Conservation (phyloP, 495 filamentous ascomycete genomes). For the Annulohypoxylon nitens region DNA sequence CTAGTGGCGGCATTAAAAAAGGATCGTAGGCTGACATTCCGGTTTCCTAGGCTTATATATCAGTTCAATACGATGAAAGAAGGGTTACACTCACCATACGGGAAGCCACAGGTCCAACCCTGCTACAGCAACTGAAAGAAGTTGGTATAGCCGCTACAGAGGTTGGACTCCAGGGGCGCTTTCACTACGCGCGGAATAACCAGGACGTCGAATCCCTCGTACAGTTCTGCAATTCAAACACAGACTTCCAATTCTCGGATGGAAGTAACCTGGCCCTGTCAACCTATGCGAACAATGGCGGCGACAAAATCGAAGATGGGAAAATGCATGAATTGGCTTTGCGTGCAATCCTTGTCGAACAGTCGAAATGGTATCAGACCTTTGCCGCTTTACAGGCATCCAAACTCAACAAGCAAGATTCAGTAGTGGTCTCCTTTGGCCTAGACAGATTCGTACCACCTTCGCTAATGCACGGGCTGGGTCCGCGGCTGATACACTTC, state of each 20-base stretch:
- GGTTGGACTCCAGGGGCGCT: slow-evolving; percentile 54
- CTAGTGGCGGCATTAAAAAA: too few species aligned
- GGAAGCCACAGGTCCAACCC: slow-evolving; percentile 31
- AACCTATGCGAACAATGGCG: slow-evolving; percentile 38
- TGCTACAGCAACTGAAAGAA: slow-evolving; percentile 46
- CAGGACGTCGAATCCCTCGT: slow-evolving; percentile 11
- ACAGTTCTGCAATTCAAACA: slow-evolving; percentile 43
- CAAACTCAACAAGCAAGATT: slow-evolving; percentile 9
- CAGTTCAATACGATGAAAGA: slow-evolving; percentile 57
- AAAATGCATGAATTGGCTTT: slow-evolving; percentile 51
- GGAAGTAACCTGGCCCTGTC: slow-evolving; percentile 45
- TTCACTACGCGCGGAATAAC: slow-evolving; percentile 47
- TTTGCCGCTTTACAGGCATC: slow-evolving; percentile 27
- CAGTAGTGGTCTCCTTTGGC: slow-evolving; percentile 57
- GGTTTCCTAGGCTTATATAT: slow-evolving; percentile 52
- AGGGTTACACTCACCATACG: slow-evolving; percentile 53
- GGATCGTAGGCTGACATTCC: too few species aligned
- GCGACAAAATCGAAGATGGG: slow-evolving; percentile 23
- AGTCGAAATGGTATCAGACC: slow-evolving; percentile 57
- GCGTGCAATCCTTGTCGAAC: slow-evolving; percentile 56
- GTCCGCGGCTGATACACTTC: not conserved
- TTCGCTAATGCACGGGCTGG: slow-evolving; percentile 33
- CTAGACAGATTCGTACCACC: slow-evolving; percentile 60
- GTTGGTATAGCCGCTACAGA: slow-evolving; percentile 52
- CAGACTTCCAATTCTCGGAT: slow-evolving; percentile 54